A percentile compares a stretch with the other conserved stretches of the same genome.
Evolutionary conservation across 148 eudicot genomes (phyloP).

Genomic region (Talinum fruticosum): DNA sequence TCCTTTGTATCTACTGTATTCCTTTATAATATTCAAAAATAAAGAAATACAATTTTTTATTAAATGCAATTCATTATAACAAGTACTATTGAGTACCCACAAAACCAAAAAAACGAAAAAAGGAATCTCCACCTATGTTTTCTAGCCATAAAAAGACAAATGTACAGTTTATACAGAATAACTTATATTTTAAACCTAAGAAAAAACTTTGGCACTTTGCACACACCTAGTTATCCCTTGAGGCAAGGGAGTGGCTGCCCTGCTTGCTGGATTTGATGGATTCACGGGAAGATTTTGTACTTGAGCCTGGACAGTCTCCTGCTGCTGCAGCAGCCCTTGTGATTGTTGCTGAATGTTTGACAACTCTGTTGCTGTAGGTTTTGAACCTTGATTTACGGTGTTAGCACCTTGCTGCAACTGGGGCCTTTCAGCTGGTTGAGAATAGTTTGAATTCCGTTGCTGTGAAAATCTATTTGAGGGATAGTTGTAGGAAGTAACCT

Average conservation of each 20-base stretch:
- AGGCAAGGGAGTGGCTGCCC: slow-evolving; percentile 76
- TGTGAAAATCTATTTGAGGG: slow-evolving; percentile 64
- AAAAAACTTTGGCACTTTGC: slow-evolving; percentile 65
- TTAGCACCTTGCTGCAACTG: slow-evolving; percentile 53
- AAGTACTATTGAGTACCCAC: too few species aligned
- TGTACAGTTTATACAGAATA: slow-evolving; percentile 42
- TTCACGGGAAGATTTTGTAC: slow-evolving; percentile 49
- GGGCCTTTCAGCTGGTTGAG: slow-evolving; percentile 64
- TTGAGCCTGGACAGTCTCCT: slow-evolving; percentile 48
- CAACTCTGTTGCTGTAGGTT: slow-evolving; percentile 46
- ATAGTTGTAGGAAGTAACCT: slow-evolving; percentile 62
- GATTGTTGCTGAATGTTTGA: slow-evolving; percentile 42
- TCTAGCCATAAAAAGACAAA: slow-evolving; percentile 25
- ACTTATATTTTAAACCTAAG: slow-evolving; percentile 40
- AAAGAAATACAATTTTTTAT: not conserved
- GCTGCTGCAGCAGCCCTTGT: slow-evolving; percentile 49
- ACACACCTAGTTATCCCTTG: slow-evolving; percentile 99
- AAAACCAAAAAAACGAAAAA: not conserved
- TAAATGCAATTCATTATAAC: not conserved
- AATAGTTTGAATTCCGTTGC: slow-evolving; percentile 55
- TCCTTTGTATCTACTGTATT: not conserved
- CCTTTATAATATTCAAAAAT: not conserved
- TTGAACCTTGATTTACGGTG: slow-evolving; percentile 46
- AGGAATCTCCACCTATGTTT: slow-evolving; percentile 18
- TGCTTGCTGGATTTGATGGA: slow-evolving; percentile 58